Percentiles rank a stretch among this genome's conserved stretches.
Evolutionary conservation across 2,329 filamentous ascomycete genomes (phyloP).

Genomic region (Aspergillus versicolor): DNA sequence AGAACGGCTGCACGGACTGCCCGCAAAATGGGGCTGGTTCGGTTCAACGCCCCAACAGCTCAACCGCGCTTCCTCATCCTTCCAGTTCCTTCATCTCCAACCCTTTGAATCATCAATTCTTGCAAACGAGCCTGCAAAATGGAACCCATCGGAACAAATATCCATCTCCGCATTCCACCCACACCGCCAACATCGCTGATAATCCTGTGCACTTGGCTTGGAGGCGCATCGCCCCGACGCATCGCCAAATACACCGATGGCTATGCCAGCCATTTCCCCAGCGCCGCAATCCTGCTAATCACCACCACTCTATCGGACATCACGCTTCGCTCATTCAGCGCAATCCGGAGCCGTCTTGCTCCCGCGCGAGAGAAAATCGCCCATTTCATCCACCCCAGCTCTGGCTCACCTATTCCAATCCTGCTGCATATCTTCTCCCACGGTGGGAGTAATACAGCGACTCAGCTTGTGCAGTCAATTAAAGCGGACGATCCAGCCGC

Average conservation of each 20-base stretch:
- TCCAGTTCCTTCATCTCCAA: no score
- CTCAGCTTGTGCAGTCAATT: slow-evolving; percentile 5
- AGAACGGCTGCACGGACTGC: no score
- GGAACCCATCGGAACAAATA: background rate
- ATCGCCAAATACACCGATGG: slow-evolving; percentile 14
- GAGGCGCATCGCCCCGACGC: slow-evolving; percentile 12
- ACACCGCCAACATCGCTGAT: background rate
- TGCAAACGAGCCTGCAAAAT: no score
- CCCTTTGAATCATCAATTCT: no score
- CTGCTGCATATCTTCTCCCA: slow-evolving; percentile 19
- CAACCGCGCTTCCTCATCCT: no score
- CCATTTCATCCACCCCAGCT: background rate
- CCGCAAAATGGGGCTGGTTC: no score
- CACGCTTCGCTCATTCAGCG: background rate
- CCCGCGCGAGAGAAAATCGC: slow-evolving; percentile 8
- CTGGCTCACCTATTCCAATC: background rate
- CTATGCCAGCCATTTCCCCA: slow-evolving; percentile 8
- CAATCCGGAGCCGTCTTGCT: slow-evolving; percentile 2
- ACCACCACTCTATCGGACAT: slow-evolving; percentile 11
- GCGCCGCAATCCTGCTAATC: slow-evolving; percentile 12
- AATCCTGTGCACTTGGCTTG: slow-evolving; percentile 15
- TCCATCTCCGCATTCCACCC: background rate
- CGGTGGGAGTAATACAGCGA: slow-evolving; percentile 13
- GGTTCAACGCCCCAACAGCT: no score
- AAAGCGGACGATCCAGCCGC: background rate